Evolutionary conservation across 2,329 filamentous ascomycete genomes (phyloP), one percentile per base, ranked within the genome.

Genomic region (Atkinsonella texensis): DNA sequence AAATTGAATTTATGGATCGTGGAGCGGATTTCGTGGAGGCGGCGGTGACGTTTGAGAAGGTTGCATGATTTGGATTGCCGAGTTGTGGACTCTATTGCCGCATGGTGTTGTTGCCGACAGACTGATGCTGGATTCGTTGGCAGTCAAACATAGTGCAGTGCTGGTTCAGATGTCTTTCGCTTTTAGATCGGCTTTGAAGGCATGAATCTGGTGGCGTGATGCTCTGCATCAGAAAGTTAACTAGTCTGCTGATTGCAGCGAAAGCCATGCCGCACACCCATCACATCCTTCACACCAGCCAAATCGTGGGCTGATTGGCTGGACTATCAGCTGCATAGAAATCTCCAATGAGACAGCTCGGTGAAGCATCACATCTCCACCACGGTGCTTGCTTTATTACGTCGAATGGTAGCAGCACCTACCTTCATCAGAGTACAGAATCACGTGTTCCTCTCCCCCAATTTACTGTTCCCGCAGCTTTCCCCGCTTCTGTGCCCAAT

Each of bases 401-500:
- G 13, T 7, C 3, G 35, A 38, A 38, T 38, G 12, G 35, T 10
- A 4, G 35, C 33, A 35, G 35, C 35, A 8, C 5, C 20, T 10
- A 39, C 35, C 35, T 23, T 12, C n/a, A 39, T 31, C 5, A n/a
- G 10, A 11, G 31, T 17, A 45, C n/a, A 6, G 2, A 41, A 48
- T 54, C 52, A 54, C 52, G 52, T 54, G 52, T 40, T 46, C 51
- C 38, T 43, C 28, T 39, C 45, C 35, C 45, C 55, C 52, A 59
- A 49, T 51, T 42, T 49, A 5, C 44, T 18, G 32, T 42, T 42
- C 20, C 46, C 18, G 40, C 31, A 43, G 32, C 28, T 17, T 32
- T 42, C 48, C 61, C 65, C 65, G 65, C 60, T 64, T 62, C 48
- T 23, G 32, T 12, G 50, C 33, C 65, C 65, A 68, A 68, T 68